Conservation (phyloP, 2,329 filamentous ascomycete species). For the Aspergillus udagawae region DNA sequence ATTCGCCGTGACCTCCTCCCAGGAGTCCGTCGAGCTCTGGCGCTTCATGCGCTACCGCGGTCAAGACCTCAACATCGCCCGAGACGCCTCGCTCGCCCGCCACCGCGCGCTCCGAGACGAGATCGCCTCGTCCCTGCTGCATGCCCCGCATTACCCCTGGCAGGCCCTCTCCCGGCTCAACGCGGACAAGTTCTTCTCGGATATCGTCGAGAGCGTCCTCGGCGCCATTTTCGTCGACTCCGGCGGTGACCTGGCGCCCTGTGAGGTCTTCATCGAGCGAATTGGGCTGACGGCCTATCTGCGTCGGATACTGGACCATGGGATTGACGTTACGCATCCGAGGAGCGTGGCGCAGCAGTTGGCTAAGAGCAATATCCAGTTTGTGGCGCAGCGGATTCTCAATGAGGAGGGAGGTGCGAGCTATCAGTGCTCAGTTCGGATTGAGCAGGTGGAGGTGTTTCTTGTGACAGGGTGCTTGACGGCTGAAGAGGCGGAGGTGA, state of each 20-base stretch:
- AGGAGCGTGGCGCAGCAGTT: constrained; percentile 66
- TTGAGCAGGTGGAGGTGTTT: constrained; percentile 15
- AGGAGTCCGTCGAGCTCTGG: constrained; percentile 54
- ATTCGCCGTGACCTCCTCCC: constrained; percentile 19
- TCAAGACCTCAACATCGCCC: constrained; percentile 9
- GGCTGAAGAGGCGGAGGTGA: constrained; percentile 28
- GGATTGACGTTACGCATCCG: constrained; percentile 55
- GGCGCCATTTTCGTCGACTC: constrained; percentile 83
- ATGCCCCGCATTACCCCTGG: constrained; percentile 69
- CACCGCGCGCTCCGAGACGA: constrained; percentile 44
- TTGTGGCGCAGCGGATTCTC: constrained; percentile 14
- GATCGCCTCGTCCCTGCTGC: constrained; percentile 50
- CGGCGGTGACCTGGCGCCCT: constrained; percentile 55
- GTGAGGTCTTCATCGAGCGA: constrained; percentile 56
- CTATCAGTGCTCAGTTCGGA: constrained; percentile 16
- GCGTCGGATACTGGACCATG: constrained; percentile 54
- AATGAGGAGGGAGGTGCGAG: constrained; percentile 12
- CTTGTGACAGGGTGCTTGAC: constrained; percentile 21
- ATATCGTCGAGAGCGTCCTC: constrained; percentile 75
- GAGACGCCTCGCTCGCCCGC: constrained; percentile 36
- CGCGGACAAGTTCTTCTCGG: constrained; percentile 74
- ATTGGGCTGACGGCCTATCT: constrained; percentile 65
- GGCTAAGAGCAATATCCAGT: constrained; percentile 32
- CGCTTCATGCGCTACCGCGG: constrained; percentile 57
- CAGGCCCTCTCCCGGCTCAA: constrained; percentile 60